Evolutionary conservation across 2,329 filamentous ascomycete species (phyloP), one percentile per base, ranked within the genome.

Genomic region (Coniochaeta hoffmannii): DNA sequence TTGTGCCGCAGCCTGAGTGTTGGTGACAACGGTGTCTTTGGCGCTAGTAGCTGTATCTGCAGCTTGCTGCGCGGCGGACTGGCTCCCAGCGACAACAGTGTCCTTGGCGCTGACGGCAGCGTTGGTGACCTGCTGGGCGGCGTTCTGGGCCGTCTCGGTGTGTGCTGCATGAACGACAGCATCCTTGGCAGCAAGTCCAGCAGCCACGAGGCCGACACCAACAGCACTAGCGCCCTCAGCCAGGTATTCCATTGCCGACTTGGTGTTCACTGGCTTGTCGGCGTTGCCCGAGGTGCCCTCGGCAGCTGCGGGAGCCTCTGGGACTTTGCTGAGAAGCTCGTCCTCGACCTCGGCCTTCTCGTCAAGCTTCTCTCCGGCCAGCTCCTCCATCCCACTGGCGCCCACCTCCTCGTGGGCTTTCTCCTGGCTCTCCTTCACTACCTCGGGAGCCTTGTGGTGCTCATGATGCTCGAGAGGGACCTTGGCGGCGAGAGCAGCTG

Each of bases 311-410:
- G 77, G 80, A 24, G 77, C 80, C 65, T 83, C 77, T 31, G 82
- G 77, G 11, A 90, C 82, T 71, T 85, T 87, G 11, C 78, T 74
- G 69, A 87, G 80, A 54, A 90, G 78, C 72, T 90, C 87, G 38
- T 82, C 74, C 73, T 91, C 88, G 4, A 90, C 77, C 56, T 79
- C 76, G 56, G 80, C 82, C 80, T 91, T 91, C 63, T 89, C 87
- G 3, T 51, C 49, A n/a, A 51, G 2, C 41, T 46, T 46, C 11
- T 46, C 41, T 15, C 41, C 49, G 61, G 77, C 69, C 8, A 91
- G 86, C 64, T 87, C 86, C 41, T 80, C 76, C 56, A 83, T 76
- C 35, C 79, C 85, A 61, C 85, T 85, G 11, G 88, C 87, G 67
- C 90, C 88, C n/a, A 87, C 82, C 7, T 76, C 73, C 44, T 77